phyloP scores from a whole-genome alignment of 108 stramenopile species.

The Fragilaria radians region DNA sequence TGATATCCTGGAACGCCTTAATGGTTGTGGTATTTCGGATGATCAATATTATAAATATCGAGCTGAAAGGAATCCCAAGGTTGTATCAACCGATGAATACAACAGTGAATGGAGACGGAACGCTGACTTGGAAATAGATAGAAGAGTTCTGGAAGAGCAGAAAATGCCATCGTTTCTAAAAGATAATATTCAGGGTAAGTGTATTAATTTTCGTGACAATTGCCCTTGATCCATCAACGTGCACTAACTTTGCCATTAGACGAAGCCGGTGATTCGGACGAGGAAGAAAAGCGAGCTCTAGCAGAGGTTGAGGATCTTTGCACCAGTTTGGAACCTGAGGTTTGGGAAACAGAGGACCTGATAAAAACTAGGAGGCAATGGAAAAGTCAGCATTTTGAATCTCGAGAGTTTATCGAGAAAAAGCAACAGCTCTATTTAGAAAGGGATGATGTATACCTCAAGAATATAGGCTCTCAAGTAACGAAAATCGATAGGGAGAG shows the following conservation, averaged over 20 bases:
- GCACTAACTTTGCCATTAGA: slow-evolving; percentile 20
- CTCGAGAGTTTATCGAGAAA: background rate
- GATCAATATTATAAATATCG: slow-evolving; percentile 2
- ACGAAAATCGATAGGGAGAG: background rate
- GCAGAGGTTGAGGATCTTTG: slow-evolving; percentile 38
- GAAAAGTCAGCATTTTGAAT: background rate
- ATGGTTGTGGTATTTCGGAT: slow-evolving; percentile 14
- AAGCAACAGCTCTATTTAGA: background rate
- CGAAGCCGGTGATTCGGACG: slow-evolving; percentile 15
- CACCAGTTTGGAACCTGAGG: slow-evolving; percentile 9
- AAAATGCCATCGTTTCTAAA: too few species aligned
- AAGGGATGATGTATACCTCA: background rate
- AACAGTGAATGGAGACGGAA: background rate
- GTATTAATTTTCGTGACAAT: slow-evolving; percentile 25
- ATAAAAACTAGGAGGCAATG: background rate
- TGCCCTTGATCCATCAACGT: slow-evolving; percentile 20
- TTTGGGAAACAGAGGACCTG: background rate
- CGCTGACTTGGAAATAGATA: background rate
- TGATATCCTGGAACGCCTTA: background rate
- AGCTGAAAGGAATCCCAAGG: slow-evolving; percentile 12
- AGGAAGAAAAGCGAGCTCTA: slow-evolving; percentile 11
- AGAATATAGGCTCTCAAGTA: background rate
- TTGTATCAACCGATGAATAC: slow-evolving; percentile 15
- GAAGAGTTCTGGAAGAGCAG: background rate
- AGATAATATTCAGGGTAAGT: too few species aligned